Conservation (phyloP, 805 yeast genomes). For the Starmerella roubikii region DNA sequence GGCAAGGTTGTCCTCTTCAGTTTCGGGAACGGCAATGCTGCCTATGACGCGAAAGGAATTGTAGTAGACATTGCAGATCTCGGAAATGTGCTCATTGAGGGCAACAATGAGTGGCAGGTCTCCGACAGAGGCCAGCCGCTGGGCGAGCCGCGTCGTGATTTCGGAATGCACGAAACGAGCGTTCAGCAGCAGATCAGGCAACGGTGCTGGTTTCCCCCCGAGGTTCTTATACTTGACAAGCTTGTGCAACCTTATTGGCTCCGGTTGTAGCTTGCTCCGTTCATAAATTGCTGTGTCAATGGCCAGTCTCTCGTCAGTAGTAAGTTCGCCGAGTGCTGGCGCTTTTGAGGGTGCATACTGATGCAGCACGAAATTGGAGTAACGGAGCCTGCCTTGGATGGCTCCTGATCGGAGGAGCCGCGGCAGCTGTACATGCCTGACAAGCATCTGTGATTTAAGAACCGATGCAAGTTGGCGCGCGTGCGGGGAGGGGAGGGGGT, state of each 20-base stretch:
- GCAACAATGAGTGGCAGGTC: conserved; percentile 71
- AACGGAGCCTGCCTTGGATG: too few relatives aligned
- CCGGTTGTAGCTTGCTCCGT: conserved; percentile 14
- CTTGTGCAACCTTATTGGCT: conserved; percentile 19
- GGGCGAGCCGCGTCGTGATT: conserved; percentile 36
- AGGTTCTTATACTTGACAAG: conserved; percentile 13
- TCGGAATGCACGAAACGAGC: conserved; percentile 21
- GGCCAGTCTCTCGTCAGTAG: conserved; percentile 10
- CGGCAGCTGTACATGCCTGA: too few relatives aligned
- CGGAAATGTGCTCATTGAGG: conserved; percentile 73
- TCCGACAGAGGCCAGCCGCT: conserved; percentile 56
- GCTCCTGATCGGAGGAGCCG: too few relatives aligned
- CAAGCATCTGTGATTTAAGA: too few relatives aligned
- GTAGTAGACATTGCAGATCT: conserved; percentile 59
- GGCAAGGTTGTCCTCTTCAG: conserved; percentile 38
- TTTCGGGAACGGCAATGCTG: conserved; percentile 32
- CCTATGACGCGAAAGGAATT: conserved; percentile 46
- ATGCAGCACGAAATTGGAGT: too few relatives aligned
- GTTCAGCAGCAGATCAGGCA: conserved; percentile 22
- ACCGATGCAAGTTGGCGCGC: too few relatives aligned
- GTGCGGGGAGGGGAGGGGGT: too few relatives aligned
- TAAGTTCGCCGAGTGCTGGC: conserved; percentile 1
- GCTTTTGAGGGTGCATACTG: too few relatives aligned
- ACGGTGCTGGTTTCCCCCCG: conserved; percentile 12
- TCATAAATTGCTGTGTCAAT: conserved; percentile 18